Evolutionary conservation across 148 eudicot species (phyloP).

Genomic region (Drosera capensis): DNA sequence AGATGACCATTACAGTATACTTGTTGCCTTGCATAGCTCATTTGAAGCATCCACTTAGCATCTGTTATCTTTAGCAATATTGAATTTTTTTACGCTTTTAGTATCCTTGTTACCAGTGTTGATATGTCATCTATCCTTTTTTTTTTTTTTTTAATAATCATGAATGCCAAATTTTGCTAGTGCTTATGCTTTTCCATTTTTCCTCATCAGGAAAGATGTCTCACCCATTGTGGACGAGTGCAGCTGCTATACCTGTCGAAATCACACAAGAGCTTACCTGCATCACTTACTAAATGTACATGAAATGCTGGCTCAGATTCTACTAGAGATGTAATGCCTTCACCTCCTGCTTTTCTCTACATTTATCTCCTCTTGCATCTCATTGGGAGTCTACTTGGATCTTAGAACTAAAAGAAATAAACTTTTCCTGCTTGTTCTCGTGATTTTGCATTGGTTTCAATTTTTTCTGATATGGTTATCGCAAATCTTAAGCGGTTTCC

Average conservation of each 20-base stretch:
- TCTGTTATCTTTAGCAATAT: no score
- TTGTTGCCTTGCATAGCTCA: no score
- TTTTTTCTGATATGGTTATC: neutral
- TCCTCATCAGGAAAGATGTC: slow-evolving; percentile 72
- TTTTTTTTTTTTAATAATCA: no score
- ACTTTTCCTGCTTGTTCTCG: neutral
- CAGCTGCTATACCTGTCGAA: slow-evolving; percentile 62
- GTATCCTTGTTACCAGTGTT: no score
- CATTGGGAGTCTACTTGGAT: neutral
- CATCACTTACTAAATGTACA: slow-evolving; percentile 67
- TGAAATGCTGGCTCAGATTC: slow-evolving; percentile 69
- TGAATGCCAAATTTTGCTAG: no score
- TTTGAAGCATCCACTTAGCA: no score
- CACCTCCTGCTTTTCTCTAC: neutral
- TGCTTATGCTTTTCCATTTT: no score
- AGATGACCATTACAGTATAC: no score
- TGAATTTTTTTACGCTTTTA: no score
- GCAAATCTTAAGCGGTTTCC: neutral
- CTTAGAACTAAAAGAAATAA: no score
- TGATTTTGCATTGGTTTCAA: neutral
- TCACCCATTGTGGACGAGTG: slow-evolving; percentile 50
- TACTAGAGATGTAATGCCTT: slow-evolving; percentile 50
- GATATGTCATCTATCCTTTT: no score
- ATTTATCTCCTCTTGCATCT: neutral
- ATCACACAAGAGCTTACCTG: slow-evolving; percentile 75